phyloP scores from a whole-genome alignment of 306 rosid species.

The Prinsepia uniflora region DNA sequence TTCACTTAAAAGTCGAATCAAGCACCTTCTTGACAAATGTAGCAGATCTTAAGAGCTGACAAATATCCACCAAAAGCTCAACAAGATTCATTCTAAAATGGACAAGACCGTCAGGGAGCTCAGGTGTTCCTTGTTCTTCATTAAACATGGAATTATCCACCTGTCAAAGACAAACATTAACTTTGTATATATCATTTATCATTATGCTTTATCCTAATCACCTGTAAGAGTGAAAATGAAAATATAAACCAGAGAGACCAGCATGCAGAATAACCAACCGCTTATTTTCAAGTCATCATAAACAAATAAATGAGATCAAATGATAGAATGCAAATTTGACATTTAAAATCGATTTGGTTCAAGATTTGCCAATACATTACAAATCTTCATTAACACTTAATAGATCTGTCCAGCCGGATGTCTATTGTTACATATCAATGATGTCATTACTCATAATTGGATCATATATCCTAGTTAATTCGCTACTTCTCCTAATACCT shows the following conservation, averaged over 20 bases:
- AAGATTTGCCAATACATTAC: not conserved
- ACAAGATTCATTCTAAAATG: constrained; percentile 81
- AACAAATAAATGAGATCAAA: not conserved
- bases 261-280: not conserved
- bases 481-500: not conserved
- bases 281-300: not conserved
- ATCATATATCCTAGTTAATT: not conserved
- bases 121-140: constrained; percentile 65
- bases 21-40: constrained; percentile 74
- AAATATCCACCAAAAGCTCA: constrained; percentile 90
- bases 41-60: constrained; percentile 79
- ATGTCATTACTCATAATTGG: not conserved
- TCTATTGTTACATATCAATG: not conserved
- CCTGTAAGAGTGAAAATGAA: not conserved
- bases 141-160: constrained; percentile 62
- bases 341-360: not conserved
- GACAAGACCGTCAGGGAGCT: constrained; percentile 83
- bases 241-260: constrained; percentile 2
- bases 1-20: constrained; percentile 10
- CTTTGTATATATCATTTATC: constrained; percentile 13
- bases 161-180: constrained; percentile 44
- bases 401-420: not conserved
- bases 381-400: not conserved
- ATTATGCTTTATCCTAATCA: not conserved
- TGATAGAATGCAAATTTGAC: no score